Percentiles rank a stretch among this genome's conserved stretches.
Conservation (phyloP, 2,329 filamentous ascomycete species). For the Ambrosiella beaveri region DNA sequence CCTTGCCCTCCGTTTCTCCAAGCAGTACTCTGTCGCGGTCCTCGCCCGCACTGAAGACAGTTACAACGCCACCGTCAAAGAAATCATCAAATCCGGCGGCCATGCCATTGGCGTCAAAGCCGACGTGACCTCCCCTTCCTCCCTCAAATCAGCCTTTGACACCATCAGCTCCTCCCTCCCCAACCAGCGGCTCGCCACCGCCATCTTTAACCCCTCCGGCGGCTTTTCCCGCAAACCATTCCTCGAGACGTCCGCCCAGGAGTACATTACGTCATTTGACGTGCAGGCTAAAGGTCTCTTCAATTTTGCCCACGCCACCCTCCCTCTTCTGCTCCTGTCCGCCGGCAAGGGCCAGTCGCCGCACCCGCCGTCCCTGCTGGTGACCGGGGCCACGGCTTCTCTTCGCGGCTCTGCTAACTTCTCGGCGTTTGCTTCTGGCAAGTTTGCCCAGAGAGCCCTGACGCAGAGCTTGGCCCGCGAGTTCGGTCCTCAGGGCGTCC, state of each 20-base stretch:
- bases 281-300: constrained; percentile 41
- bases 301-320: constrained; percentile 52
- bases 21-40: constrained; percentile 54
- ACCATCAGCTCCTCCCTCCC: constrained; percentile 42
- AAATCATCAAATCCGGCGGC: constrained; percentile 52
- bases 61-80: constrained; percentile 47
- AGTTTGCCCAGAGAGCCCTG: constrained; percentile 61
- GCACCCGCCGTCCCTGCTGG: constrained; percentile 62
- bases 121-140: constrained; percentile 23
- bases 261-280: constrained; percentile 30
- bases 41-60: constrained; percentile 52
- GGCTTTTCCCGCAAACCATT: constrained; percentile 38
- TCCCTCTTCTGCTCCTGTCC: constrained; percentile 48
- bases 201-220: constrained; percentile 51
- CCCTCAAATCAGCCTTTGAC: constrained; percentile 42
- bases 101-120: constrained; percentile 53
- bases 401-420: constrained; percentile 54
- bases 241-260: constrained; percentile 33
- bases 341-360: constrained; percentile 35
- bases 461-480: constrained; percentile 63
- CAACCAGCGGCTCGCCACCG: constrained; percentile 39
- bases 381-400: constrained; percentile 74
- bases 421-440: constrained; percentile 56
- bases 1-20: constrained; percentile 39
- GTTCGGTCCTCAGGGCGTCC: constrained; percentile 69